A percentile compares a stretch with the other conserved stretches of the same genome.
Evolutionary conservation across 1,284 basidiomycete genomes (phyloP).

Genomic region (Ceratobasidium sp.): DNA sequence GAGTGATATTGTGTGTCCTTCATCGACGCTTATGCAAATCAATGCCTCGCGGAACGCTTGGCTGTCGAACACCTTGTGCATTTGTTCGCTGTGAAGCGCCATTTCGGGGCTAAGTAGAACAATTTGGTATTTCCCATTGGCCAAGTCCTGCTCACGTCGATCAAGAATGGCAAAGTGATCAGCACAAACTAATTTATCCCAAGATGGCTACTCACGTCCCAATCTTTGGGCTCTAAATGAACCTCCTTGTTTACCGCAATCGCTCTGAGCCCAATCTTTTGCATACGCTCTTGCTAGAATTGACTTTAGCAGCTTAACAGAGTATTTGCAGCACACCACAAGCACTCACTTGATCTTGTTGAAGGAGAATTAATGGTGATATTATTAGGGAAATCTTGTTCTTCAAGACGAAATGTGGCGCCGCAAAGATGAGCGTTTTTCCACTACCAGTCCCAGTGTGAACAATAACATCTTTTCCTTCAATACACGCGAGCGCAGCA

Average conservation of each 20-base stretch:
- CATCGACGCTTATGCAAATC: conserved; percentile 5
- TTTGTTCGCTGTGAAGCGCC: conserved; percentile 9
- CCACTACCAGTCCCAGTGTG: conserved; percentile 13
- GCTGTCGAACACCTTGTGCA: conserved; percentile 1
- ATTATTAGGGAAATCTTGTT: conserved; percentile 12
- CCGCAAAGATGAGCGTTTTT: conserved; percentile 18
- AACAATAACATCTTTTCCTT: conserved; percentile 13
- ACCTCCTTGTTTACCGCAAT: conserved; percentile 11
- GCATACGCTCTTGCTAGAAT: conserved; percentile 5
- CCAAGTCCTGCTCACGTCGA: conserved; percentile 4
- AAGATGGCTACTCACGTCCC: neutral
- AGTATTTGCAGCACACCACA: neutral
- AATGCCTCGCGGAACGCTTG: conserved; percentile 1
- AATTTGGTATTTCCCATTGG: conserved; percentile 1
- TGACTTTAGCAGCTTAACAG: neutral
- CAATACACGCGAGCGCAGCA: neutral
- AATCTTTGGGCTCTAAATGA: neutral
- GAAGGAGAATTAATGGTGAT: conserved; percentile 20
- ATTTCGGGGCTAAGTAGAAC: conserved; percentile 24
- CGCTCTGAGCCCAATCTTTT: neutral
- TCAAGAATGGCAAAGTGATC: conserved; percentile 11
- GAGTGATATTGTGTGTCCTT: conserved; percentile 14
- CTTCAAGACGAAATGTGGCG: conserved; percentile 9
- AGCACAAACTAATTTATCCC: neutral
- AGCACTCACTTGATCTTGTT: conserved; percentile 12